A percentile compares a stretch with the other conserved stretches of the same genome.
Evolutionary conservation across 2,329 filamentous ascomycete genomes (phyloP).

Genomic region (Cladosporium velox): DNA sequence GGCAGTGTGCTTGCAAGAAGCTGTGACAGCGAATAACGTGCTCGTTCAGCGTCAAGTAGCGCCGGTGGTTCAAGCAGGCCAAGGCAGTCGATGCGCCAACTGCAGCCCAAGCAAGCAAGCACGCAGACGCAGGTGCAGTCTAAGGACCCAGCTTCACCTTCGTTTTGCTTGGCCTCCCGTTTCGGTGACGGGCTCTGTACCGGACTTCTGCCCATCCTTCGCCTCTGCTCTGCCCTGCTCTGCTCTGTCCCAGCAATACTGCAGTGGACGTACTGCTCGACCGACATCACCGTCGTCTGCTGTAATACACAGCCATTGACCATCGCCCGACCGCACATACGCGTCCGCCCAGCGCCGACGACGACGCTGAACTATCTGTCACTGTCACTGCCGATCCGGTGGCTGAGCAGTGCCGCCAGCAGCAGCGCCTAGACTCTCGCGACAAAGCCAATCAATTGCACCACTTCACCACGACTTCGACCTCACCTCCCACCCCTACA

Average conservation of each 20-base stretch:
- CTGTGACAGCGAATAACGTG: background rate
- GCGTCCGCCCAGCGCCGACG: background rate
- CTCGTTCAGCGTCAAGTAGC: background rate
- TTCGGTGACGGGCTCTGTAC: background rate
- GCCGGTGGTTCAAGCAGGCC: background rate
- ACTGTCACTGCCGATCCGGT: slow-evolving; percentile 6
- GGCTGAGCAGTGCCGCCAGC: background rate
- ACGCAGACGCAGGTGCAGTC: background rate
- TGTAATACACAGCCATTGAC: background rate
- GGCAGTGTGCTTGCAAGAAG: background rate
- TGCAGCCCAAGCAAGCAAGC: background rate
- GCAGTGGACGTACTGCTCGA: background rate
- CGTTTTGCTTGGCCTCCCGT: background rate
- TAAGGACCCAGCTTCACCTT: background rate
- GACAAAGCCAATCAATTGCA: background rate
- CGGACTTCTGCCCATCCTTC: slow-evolving; percentile 7
- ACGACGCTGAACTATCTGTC: background rate
- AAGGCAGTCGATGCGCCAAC: background rate
- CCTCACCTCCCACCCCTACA: background rate
- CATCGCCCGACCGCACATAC: background rate
- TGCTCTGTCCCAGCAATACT: background rate
- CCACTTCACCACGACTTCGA: background rate
- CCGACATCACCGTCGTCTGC: background rate
- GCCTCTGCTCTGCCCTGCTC: background rate
- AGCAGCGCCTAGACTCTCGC: background rate